A percentile compares a stretch with the other conserved stretches of the same genome.
Conservation (phyloP, 495 filamentous ascomycete species). For the Penicillium coprophilum region DNA sequence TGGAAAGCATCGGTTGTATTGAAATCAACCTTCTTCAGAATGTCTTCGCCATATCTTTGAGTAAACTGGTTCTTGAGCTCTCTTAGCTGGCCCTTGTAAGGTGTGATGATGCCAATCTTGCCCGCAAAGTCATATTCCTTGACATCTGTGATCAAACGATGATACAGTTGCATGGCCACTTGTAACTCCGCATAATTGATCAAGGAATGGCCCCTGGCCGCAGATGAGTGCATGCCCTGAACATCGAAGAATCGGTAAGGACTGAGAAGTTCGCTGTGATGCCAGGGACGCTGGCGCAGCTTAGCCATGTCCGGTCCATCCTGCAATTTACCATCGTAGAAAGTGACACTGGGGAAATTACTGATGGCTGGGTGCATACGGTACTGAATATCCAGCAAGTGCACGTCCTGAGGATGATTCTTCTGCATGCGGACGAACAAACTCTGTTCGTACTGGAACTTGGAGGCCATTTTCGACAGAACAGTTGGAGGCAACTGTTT, state of each 20-base stretch:
- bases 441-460: constrained; percentile 95
- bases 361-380: constrained; percentile 99
- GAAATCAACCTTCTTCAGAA: constrained; percentile 83
- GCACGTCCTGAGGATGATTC: constrained; percentile 85
- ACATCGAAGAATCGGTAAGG: constrained; percentile 99
- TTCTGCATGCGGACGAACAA: constrained; percentile 97
- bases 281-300: constrained; percentile 78
- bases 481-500: constrained; percentile 97
- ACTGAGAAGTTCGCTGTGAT: constrained; percentile 72
- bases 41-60: constrained; percentile 66
- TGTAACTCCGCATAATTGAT: constrained; percentile 85
- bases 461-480: constrained; percentile 85
- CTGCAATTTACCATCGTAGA: constrained; percentile 83
- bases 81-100: constrained; percentile 89
- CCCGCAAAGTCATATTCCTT: constrained; percentile 64
- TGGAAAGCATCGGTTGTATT: constrained; percentile 99
- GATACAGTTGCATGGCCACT: constrained; percentile 79
- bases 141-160: constrained; percentile 73
- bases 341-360: constrained; percentile 80
- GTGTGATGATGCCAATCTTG: constrained; percentile 95
- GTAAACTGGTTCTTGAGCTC: constrained; percentile 73
- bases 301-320: constrained; percentile 81
- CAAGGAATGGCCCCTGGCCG: constrained; percentile 78
- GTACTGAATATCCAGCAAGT: constrained; percentile 93
- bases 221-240: constrained; percentile 76